Evolutionary conservation across 2,329 filamentous ascomycete species (phyloP), one percentile per base, ranked within the genome.

Genomic region (Alternaria solani): DNA sequence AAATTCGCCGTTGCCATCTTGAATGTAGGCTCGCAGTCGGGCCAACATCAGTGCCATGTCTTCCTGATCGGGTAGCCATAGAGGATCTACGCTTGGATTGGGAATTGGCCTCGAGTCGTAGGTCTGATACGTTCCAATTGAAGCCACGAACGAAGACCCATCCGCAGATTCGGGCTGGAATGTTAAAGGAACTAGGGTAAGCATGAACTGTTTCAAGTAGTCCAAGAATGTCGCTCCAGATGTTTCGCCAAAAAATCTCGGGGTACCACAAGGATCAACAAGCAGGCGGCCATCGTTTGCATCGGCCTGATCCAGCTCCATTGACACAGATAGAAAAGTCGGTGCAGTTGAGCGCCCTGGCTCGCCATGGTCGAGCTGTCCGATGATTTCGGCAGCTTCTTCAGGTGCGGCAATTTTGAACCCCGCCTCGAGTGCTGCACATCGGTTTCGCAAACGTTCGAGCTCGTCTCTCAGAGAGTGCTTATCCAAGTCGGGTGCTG

Each of bases 211-310:
- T 39, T 72, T 74, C 25, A 74, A 51, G 26, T 65, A 52, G 44
- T 74, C 68, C 26, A 74, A 63, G 42, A 74, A 74, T 4, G 66
- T 71, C 4, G 71, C 70, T 12, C 71, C 70, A 30, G 70, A 71
- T 1, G 71, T 71, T 38, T 69, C 69, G 12, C 71, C 71, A 9
- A 73, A 54, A 26, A 63, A 74, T 16, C 71, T 60, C 7, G 57
- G 25, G 4, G 54, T 64, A 1, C 70, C 67, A 25, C 65, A 65
- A 9, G 55, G 55, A 36, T 74, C 71, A 16, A 57, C 49, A 16
- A 73, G 64, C 43, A 72, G 49, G 14, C 70, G 63, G 9, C 70
- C 67, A 25, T 49, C 46, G n/a, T 67, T 61, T 38, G 51, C 30
- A 23, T 59, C 54, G 32, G 54, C 20, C 16, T 43, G 42, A 16